These are phyloP conservation scores for Mycena kentingensis DNA, from an alignment of 768 basidiomycete species.

Conservation along the genomic window DNA sequence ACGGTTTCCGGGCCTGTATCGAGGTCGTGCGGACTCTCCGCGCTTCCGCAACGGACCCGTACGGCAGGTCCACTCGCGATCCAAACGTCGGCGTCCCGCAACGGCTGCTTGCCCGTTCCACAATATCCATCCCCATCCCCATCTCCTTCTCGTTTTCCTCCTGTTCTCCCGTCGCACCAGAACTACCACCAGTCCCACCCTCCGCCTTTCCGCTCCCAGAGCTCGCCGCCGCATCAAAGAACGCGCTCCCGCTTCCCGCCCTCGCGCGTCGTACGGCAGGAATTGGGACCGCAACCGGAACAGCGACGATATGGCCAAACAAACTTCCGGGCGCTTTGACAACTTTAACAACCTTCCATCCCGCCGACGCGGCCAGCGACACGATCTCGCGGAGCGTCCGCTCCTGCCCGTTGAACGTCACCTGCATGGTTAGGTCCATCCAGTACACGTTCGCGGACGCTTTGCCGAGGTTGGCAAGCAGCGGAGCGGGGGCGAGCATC, in stretches of 20 bases:
- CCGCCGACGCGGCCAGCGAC: conserved; percentile 52
- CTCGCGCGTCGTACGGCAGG: conserved; percentile 24
- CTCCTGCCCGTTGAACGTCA: conserved; percentile 68
- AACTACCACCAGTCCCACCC: conserved; percentile 6
- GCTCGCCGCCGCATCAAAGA: conserved; percentile 24
- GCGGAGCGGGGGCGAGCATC: conserved; percentile 56
- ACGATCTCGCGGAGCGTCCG: conserved; percentile 67
- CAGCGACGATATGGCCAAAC: conserved; percentile 72
- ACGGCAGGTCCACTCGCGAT: conserved; percentile 49
- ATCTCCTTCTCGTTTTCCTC: conserved; percentile 15
- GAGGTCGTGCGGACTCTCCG: conserved; percentile 41
- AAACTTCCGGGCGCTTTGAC: conserved; percentile 60
- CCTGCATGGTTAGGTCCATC: conserved; percentile 66
- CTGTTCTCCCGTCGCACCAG: conserved; percentile 16
- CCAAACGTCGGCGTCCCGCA: conserved; percentile 68
- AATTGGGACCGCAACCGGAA: conserved; percentile 56
- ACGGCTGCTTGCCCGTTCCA: conserved; percentile 50
- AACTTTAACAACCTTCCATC: conserved; percentile 63
- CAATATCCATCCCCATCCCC: conserved; percentile 34
- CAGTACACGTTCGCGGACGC: conserved; percentile 60
- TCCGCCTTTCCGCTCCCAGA: background rate
- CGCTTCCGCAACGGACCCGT: conserved; percentile 47
- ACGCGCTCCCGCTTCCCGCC: conserved; percentile 27
- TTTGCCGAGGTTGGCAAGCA: conserved; percentile 75
- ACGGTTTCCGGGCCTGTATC: conserved; percentile 18